Evolutionary conservation across 140 eudicot genomes (phyloP).

Genomic region (Flaveria floridana): DNA sequence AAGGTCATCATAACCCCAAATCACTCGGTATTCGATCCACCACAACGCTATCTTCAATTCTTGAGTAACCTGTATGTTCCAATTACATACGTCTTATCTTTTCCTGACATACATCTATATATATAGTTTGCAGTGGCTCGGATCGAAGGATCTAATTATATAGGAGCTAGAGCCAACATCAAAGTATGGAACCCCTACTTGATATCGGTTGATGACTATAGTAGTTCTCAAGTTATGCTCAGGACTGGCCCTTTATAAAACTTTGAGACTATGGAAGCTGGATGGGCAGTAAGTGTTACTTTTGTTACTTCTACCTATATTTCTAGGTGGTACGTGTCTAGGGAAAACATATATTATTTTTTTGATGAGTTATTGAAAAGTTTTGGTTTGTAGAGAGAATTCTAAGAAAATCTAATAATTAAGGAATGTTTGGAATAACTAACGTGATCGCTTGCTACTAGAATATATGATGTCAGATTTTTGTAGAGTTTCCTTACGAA

Average conservation of each 20-base stretch:
- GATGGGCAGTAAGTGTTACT: conserved; percentile 39
- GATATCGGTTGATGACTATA: conserved; percentile 31
- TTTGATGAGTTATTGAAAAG: too few species aligned
- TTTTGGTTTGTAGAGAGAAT: too few species aligned
- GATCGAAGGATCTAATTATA: conserved; percentile 35
- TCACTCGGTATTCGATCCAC: conserved; percentile 24
- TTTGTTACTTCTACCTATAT: too few species aligned
- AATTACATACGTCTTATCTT: not conserved
- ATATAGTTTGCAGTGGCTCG: conserved; percentile 15
- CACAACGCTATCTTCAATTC: not conserved
- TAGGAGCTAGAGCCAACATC: conserved; percentile 47
- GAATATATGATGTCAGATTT: too few species aligned
- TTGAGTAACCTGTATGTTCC: not conserved
- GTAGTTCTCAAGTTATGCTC: conserved; percentile 40
- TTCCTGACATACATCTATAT: conserved; percentile 14
- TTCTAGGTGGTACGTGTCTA: too few species aligned
- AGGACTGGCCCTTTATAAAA: conserved; percentile 21
- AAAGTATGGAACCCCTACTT: conserved; percentile 45
- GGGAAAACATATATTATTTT: too few species aligned
- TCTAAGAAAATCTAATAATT: too few species aligned
- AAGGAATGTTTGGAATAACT: too few species aligned
- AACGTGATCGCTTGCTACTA: too few species aligned
- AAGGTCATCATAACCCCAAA: not conserved
- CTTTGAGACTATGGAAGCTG: conserved; percentile 36
- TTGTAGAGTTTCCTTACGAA: too few species aligned